Evolutionary conservation across 2,329 filamentous ascomycete genomes (phyloP).

Genomic region (Sarocladium strictum): DNA sequence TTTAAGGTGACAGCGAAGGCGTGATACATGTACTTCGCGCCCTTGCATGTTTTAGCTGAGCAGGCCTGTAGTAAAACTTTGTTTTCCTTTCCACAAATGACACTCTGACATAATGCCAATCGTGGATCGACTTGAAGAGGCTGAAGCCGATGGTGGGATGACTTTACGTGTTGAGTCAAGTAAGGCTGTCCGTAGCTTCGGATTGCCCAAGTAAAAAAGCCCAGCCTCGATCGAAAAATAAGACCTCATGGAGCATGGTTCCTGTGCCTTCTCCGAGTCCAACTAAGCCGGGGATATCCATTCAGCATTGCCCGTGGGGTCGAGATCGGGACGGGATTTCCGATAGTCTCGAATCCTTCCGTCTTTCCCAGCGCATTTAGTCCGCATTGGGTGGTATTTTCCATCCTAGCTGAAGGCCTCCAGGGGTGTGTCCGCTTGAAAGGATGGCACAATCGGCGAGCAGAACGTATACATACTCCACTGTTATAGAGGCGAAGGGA

Average conservation of each 20-base stretch:
- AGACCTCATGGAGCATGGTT: background rate
- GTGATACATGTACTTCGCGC: background rate
- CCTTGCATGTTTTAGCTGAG: background rate
- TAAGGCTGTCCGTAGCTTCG: background rate
- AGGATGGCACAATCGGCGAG: background rate
- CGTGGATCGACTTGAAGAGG: background rate
- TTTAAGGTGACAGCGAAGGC: background rate
- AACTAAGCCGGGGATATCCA: too few relatives aligned
- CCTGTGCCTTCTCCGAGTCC: background rate
- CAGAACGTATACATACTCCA: background rate
- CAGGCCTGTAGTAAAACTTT: too few relatives aligned
- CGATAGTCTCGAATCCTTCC: slow-evolving; percentile 1
- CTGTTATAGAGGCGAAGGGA: background rate
- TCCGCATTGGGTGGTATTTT: background rate
- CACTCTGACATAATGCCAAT: background rate
- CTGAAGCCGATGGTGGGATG: too few relatives aligned
- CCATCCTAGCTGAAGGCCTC: background rate
- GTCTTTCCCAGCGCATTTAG: background rate
- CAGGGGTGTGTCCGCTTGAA: background rate
- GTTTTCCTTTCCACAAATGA: too few relatives aligned
- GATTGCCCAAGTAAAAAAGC: background rate
- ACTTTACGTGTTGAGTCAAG: too few relatives aligned
- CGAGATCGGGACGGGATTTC: background rate
- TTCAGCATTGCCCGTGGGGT: background rate
- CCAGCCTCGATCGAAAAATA: background rate